phyloP scores from a whole-genome alignment of 495 filamentous ascomycete species.

The Apodospora peruviana region DNA sequence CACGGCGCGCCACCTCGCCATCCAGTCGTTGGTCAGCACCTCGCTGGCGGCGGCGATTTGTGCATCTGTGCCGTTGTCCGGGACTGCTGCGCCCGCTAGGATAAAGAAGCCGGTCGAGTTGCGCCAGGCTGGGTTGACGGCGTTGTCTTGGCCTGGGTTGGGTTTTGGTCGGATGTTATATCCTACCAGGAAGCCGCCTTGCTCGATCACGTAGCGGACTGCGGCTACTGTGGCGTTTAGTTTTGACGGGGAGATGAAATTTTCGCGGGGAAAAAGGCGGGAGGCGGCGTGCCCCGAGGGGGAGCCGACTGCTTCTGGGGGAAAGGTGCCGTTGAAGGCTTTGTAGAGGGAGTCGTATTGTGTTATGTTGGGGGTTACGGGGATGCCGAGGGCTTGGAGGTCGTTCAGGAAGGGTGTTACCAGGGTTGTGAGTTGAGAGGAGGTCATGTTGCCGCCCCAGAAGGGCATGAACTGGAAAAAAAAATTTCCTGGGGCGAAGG shows the following conservation, averaged over 20 bases:
- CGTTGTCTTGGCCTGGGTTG: conserved; percentile 32
- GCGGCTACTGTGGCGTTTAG: conserved; percentile 41
- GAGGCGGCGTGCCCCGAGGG: conserved; percentile 35
- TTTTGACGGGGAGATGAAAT: conserved; percentile 33
- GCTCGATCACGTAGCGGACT: conserved; percentile 37
- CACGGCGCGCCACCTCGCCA: conserved; percentile 33
- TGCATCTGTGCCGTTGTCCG: conserved; percentile 31
- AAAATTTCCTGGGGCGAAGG: conserved; percentile 16
- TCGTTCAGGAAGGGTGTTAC: conserved; percentile 42
- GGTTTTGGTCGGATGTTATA: conserved; percentile 43
- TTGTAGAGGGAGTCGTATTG: conserved; percentile 45
- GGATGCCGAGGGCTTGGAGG: conserved; percentile 24
- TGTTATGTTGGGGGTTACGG: conserved; percentile 38
- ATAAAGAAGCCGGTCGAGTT: conserved; percentile 41
- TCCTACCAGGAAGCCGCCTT: conserved; percentile 39
- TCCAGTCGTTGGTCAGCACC: conserved; percentile 48
- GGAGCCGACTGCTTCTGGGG: conserved; percentile 38
- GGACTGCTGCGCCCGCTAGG: conserved; percentile 32
- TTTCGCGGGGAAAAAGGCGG: conserved; percentile 49
- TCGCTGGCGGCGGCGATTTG: conserved; percentile 33
- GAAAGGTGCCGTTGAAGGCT: conserved; percentile 40
- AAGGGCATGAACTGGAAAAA: conserved; percentile 42
- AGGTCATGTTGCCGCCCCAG: conserved; percentile 48
- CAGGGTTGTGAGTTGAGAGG: conserved; percentile 35
- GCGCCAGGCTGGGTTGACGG: conserved; percentile 46